phyloP scores from a whole-genome alignment of 2,329 filamentous ascomycete species.

The Nakataea oryzae region DNA sequence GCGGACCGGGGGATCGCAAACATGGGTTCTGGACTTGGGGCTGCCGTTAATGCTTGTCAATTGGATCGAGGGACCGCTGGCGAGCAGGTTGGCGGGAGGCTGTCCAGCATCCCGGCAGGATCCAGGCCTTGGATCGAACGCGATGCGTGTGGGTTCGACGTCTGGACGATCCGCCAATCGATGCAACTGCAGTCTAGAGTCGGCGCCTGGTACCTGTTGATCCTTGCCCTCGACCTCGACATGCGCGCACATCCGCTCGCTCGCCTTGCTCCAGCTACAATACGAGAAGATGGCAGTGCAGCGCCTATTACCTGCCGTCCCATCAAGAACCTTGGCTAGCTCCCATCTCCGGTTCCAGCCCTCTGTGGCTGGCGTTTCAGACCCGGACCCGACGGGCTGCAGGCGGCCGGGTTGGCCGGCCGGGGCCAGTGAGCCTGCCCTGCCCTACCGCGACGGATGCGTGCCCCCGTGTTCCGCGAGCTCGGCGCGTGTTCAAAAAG shows the following conservation, averaged over 20 bases:
- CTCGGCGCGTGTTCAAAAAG: neutral
- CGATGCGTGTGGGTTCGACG: no score
- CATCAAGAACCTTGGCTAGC: neutral
- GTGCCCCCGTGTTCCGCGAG: neutral
- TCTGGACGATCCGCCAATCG: no score
- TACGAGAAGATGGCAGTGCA: neutral
- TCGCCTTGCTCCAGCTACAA: no score
- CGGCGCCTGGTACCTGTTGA: neutral
- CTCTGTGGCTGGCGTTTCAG: no score
- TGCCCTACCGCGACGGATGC: neutral
- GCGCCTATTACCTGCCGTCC: neutral
- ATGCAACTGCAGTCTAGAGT: neutral
- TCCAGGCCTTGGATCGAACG: no score
- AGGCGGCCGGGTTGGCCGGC: no score
- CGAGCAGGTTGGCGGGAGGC: neutral
- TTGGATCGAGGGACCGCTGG: neutral
- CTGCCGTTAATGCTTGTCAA: neutral
- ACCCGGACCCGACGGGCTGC: neutral
- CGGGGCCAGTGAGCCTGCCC: no score
- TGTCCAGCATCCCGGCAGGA: no score
- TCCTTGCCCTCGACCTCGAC: neutral
- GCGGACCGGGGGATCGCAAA: no score
- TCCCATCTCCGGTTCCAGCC: neutral
- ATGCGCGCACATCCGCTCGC: neutral
- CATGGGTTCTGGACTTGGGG: neutral